Percentiles rank a stretch among this genome's conserved stretches.
Conservation (phyloP, 163 green algal species). For the Prototheca stagnorum region DNA sequence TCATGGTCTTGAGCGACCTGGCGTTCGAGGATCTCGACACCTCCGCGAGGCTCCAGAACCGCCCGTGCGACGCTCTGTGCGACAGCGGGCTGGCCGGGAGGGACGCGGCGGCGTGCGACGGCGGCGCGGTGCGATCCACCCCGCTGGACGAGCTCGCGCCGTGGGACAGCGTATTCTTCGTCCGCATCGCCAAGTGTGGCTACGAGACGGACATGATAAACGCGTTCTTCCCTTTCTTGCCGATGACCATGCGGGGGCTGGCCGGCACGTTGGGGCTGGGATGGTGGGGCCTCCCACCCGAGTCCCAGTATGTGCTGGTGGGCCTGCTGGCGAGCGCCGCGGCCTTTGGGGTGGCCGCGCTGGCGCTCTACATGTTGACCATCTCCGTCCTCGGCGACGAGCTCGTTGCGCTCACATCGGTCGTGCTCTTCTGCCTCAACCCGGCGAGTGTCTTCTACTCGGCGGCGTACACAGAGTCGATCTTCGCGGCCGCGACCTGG, state of each 20-base stretch:
- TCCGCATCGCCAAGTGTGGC: slow-evolving; percentile 47
- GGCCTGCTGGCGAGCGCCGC: slow-evolving; percentile 26
- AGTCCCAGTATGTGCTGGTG: slow-evolving; percentile 1
- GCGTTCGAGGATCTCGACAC: slow-evolving; percentile 18
- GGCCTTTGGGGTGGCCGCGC: slow-evolving; percentile 23
- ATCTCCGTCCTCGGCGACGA: slow-evolving; percentile 20
- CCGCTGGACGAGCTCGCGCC: slow-evolving; percentile 19
- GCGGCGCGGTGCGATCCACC: no score
- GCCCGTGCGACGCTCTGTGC: slow-evolving; percentile 2
- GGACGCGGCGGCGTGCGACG: not conserved
- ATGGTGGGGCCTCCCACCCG: not conserved
- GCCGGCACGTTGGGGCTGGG: not conserved
- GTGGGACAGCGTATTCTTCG: slow-evolving; percentile 76
- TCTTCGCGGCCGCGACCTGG: slow-evolving; percentile 53
- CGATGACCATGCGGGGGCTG: slow-evolving; percentile 19
- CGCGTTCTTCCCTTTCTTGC: slow-evolving; percentile 76
- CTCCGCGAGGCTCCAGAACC: slow-evolving; percentile 12
- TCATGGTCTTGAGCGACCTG: slow-evolving; percentile 7
- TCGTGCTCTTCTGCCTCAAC: slow-evolving; percentile 55
- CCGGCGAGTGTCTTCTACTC: slow-evolving; percentile 68
- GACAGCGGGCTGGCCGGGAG: not conserved
- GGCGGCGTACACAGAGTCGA: slow-evolving; percentile 67
- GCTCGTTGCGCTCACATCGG: slow-evolving; percentile 18
- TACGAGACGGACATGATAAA: slow-evolving; percentile 81
- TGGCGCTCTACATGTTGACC: slow-evolving; percentile 12